A percentile compares a stretch with the other conserved stretches of the same genome.
Conservation (phyloP, 129 eudicot species). For the Escallonia rubra region DNA sequence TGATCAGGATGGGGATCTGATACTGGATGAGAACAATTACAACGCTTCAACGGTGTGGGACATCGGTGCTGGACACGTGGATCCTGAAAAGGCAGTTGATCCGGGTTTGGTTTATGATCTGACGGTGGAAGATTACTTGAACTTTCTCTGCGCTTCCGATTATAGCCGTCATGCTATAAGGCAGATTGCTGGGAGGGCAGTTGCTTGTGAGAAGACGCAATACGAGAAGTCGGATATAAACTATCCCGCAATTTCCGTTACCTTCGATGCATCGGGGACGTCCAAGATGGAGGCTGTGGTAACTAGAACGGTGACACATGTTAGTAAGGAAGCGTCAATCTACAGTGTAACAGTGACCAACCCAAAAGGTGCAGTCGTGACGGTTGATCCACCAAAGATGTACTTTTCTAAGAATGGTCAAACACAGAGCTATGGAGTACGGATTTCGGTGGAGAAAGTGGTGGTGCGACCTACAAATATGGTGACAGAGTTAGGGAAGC, state of each 20-base stretch:
- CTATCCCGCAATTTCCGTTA: slow-evolving; percentile 60
- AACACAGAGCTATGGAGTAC: no score
- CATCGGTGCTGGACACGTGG: slow-evolving; percentile 78
- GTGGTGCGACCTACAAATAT: no score
- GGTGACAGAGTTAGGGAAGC: no score
- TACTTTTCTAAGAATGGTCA: no score
- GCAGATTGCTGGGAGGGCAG: slow-evolving; percentile 26
- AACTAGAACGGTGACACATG: no score
- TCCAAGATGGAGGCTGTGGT: no score
- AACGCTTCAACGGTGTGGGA: slow-evolving; percentile 42
- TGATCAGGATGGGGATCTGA: slow-evolving; percentile 35
- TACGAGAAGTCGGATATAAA: slow-evolving; percentile 68
- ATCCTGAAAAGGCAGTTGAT: slow-evolving; percentile 63
- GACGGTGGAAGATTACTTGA: slow-evolving; percentile 36
- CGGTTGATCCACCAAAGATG: no score
- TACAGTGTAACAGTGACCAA: no score
- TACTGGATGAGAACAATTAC: slow-evolving; percentile 47
- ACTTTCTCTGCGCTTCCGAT: slow-evolving; percentile 60
- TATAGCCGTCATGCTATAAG: slow-evolving; percentile 32
- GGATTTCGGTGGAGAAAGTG: no score
- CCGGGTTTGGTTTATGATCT: slow-evolving; percentile 82
- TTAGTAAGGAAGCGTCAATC: no score
- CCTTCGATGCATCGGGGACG: slow-evolving; percentile 22
- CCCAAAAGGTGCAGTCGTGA: no score
- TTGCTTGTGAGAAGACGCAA: slow-evolving; percentile 25